phyloP scores from a whole-genome alignment of 208 protist species.

The Leishmania braziliensis region DNA sequence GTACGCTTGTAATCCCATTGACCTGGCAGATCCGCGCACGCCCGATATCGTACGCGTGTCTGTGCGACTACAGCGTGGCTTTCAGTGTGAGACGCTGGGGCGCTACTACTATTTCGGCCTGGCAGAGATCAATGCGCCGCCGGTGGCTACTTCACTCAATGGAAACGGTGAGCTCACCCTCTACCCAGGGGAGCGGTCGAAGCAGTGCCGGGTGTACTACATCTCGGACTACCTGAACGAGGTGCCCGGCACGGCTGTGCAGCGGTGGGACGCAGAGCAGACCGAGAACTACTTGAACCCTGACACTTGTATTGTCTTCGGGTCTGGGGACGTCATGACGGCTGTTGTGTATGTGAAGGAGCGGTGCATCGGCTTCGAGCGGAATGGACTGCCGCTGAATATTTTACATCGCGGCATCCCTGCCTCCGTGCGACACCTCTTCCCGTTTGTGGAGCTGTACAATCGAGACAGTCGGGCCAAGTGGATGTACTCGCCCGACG shows the following conservation, averaged over 20 bases:
- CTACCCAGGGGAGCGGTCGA: conserved; percentile 54
- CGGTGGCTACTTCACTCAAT: conserved; percentile 17
- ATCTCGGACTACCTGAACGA: conserved; percentile 75
- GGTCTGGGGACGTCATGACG: conserved; percentile 86
- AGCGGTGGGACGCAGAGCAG: conserved; percentile 33
- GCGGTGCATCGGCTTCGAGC: conserved; percentile 72
- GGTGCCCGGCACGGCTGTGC: conserved; percentile 47
- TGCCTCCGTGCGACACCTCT: conserved; percentile 53
- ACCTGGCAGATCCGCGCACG: conserved; percentile 49
- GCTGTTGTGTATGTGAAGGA: conserved; percentile 58
- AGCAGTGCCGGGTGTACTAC: conserved; percentile 50
- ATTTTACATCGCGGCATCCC: conserved; percentile 65
- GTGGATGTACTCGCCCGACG: conserved; percentile 74
- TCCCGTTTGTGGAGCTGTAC: conserved; percentile 85
- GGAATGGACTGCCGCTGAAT: conserved; percentile 80
- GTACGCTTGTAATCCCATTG: conserved; percentile 62
- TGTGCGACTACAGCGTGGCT: conserved; percentile 63
- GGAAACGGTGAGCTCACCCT: conserved; percentile 18
- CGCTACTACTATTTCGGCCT: conserved; percentile 82
- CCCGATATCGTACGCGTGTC: conserved; percentile 75
- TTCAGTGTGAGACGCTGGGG: conserved; percentile 65
- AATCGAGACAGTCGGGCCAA: conserved; percentile 70
- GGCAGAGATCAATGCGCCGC: conserved; percentile 32
- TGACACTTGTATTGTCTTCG: conserved; percentile 76
- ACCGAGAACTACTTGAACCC: conserved; percentile 62